phyloP scores from a whole-genome alignment of 2,329 filamentous ascomycete species.

The Whalleya microplaca region DNA sequence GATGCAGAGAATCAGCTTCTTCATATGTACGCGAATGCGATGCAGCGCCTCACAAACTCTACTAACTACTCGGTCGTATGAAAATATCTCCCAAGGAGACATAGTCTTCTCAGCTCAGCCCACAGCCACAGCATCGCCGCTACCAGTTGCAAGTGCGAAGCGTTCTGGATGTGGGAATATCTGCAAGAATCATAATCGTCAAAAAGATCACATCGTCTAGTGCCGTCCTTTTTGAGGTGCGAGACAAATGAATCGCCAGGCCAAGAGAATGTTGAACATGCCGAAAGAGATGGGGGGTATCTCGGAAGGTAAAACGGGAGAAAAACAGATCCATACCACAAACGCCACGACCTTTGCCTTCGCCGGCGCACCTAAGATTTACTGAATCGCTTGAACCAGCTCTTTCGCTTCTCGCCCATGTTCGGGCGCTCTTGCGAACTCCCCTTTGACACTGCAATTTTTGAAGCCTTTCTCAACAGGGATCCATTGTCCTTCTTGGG shows the following conservation, averaged over 20 bases:
- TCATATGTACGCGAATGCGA: constrained; percentile 2
- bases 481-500: constrained; percentile 39
- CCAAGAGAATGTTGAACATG: constrained; percentile 13
- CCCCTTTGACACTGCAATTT: constrained; percentile 23
- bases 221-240: constrained; percentile 6
- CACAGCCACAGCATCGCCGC: not conserved
- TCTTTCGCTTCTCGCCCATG: constrained; percentile 75
- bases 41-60: constrained; percentile 8
- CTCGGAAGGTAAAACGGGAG: constrained; percentile 14
- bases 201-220: constrained; percentile 11
- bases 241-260: constrained; percentile 7
- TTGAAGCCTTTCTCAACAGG: constrained; percentile 35
- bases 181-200: constrained; percentile 11
- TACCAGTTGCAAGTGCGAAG: not conserved
- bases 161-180: constrained; percentile 2
- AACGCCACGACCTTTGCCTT: constrained; percentile 8
- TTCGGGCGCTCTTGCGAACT: constrained; percentile 37
- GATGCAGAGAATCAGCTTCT: constrained; percentile 7
- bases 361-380: constrained; percentile 45
- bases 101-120: not conserved
- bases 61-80: constrained; percentile 4
- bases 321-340: constrained; percentile 20
- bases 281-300: constrained; percentile 25
- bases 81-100: constrained; percentile 2
- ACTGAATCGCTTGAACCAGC: constrained; percentile 88